A percentile compares a stretch with the other conserved stretches of the same genome.
Conservation (phyloP, 345 rosid species). For the Barbarea vulgaris region DNA sequence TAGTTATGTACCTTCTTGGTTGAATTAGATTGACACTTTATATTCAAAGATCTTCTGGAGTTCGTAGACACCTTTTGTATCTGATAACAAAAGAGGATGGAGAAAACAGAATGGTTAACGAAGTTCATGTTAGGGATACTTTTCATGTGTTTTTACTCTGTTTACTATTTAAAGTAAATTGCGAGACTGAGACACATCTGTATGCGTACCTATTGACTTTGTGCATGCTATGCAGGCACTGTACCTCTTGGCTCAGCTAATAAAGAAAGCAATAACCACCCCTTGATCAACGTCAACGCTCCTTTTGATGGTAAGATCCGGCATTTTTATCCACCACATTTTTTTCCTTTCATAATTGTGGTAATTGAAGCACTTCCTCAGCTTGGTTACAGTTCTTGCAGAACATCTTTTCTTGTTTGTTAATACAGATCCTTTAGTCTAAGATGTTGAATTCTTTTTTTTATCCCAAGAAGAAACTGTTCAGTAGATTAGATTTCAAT, state of each 20-base stretch:
- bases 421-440: neutral
- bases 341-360: neutral
- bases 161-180: neutral
- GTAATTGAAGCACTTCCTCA: constrained; percentile 3
- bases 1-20: neutral
- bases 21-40: neutral
- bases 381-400: neutral
- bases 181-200: neutral
- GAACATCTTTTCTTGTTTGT: neutral
- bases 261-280: constrained; percentile 16
- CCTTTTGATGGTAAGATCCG: constrained; percentile 28
- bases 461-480: neutral
- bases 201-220: neutral
- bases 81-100: neutral
- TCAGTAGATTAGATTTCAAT: neutral
- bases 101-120: too few species aligned
- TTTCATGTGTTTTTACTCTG: neutral
- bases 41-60: constrained; percentile 5
- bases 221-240: constrained; percentile 26
- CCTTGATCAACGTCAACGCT: constrained; percentile 22
- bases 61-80: neutral
- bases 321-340: neutral
- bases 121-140: too few species aligned
- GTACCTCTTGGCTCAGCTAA: constrained; percentile 22
- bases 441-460: neutral